phyloP scores from a whole-genome alignment of 371 early-diverging fungal species.

The Paramicrosporidium saccamoebae region DNA sequence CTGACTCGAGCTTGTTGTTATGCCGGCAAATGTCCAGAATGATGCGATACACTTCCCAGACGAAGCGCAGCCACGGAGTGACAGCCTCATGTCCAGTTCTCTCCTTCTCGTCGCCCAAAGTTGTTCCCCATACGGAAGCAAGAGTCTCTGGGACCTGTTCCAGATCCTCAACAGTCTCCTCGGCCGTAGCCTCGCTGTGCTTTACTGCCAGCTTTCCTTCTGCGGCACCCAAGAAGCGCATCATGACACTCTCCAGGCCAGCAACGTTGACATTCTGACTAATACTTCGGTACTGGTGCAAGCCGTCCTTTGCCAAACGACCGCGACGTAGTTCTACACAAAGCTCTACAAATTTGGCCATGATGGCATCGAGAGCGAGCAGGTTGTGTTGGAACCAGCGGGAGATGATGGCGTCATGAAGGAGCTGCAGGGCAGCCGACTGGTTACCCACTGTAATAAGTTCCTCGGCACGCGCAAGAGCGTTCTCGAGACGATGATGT shows the following conservation, averaged over 20 bases:
- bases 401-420: slow-evolving; percentile 60
- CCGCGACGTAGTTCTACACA: slow-evolving; percentile 56
- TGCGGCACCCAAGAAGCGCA: slow-evolving; percentile 39
- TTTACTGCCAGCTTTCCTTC: slow-evolving; percentile 75
- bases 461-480: slow-evolving; percentile 29
- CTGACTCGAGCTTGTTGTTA: slow-evolving; percentile 65
- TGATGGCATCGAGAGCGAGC: slow-evolving; percentile 58
- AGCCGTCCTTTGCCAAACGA: slow-evolving; percentile 69
- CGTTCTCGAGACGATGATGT: slow-evolving; percentile 17
- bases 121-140: slow-evolving; percentile 68
- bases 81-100: slow-evolving; percentile 81
- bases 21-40: slow-evolving; percentile 78
- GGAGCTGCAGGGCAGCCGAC: slow-evolving; percentile 44
- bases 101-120: slow-evolving; percentile 80
- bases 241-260: slow-evolving; percentile 58
- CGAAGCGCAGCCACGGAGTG: slow-evolving; percentile 86
- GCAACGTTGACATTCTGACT: slow-evolving; percentile 67
- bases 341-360: slow-evolving; percentile 68
- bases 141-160: slow-evolving; percentile 79
- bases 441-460: slow-evolving; percentile 62
- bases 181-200: slow-evolving; percentile 50
- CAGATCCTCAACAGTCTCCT: slow-evolving; percentile 57
- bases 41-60: slow-evolving; percentile 93
- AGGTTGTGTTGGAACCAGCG: slow-evolving; percentile 50
- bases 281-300: slow-evolving; percentile 83